phyloP scores from a whole-genome alignment of 1,284 basidiomycete genomes.

The Trichosporon faecale region DNA sequence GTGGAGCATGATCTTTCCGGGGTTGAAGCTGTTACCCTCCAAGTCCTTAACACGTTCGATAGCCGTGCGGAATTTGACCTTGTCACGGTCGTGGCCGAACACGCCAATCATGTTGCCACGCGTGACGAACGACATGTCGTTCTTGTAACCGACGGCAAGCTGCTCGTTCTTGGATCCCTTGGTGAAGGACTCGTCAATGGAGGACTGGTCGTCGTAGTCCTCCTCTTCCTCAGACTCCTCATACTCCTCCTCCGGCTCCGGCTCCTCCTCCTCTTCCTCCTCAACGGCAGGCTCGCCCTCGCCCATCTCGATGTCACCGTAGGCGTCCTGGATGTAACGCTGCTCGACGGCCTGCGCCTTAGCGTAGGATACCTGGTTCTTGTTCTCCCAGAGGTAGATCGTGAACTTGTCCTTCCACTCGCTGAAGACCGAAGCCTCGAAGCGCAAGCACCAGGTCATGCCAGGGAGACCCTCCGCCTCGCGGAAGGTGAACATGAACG shows the following conservation, averaged over 20 bases:
- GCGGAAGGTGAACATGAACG: slow-evolving; percentile 64
- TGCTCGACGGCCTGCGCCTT: slow-evolving; percentile 78
- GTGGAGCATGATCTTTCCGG: slow-evolving; percentile 94
- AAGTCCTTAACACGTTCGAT: slow-evolving; percentile 80
- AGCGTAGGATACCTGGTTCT: slow-evolving; percentile 70
- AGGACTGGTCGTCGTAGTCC: slow-evolving; percentile 65
- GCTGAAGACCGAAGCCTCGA: slow-evolving; percentile 61
- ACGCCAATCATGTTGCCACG: slow-evolving; percentile 95
- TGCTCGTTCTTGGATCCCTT: slow-evolving; percentile 75
- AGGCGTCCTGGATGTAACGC: slow-evolving; percentile 62
- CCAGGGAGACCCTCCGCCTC: slow-evolving; percentile 59
- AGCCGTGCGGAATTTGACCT: slow-evolving; percentile 82
- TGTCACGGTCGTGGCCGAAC: slow-evolving; percentile 79
- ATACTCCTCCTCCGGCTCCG: slow-evolving; percentile 32
- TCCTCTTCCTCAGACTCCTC: slow-evolving; percentile 56
- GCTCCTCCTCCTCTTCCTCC: slow-evolving; percentile 57
- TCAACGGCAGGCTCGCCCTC: slow-evolving; percentile 43
- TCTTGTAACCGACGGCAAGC: slow-evolving; percentile 92
- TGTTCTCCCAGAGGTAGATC: slow-evolving; percentile 74
- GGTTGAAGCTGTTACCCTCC: slow-evolving; percentile 80
- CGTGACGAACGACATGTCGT: slow-evolving; percentile 91
- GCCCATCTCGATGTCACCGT: slow-evolving; percentile 72
- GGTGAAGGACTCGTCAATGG: slow-evolving; percentile 51
- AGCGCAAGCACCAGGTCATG: slow-evolving; percentile 81
- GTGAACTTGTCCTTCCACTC: slow-evolving; percentile 68